A percentile compares a stretch with the other conserved stretches of the same genome.
Conservation (phyloP, 169 alveolate species). For the Plasmodium adleri region DNA sequence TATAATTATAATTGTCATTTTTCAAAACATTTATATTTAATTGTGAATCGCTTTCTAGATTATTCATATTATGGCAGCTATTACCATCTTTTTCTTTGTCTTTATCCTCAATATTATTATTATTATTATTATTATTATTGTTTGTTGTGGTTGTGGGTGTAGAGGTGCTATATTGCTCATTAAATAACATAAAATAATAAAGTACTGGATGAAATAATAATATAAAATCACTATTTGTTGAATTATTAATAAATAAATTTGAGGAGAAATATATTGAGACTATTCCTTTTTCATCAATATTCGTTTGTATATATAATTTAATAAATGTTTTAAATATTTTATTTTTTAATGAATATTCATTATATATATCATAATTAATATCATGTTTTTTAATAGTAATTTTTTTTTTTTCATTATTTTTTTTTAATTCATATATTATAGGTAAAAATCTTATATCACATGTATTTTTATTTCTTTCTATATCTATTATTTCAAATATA, state of each 20-base stretch:
- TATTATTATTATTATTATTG: too few species aligned
- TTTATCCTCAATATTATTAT: too few species aligned
- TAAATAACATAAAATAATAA: slow-evolving; percentile 23
- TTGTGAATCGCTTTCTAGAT: too few species aligned
- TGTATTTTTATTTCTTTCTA: slow-evolving; percentile 47
- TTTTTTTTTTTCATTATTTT: slow-evolving; percentile 28
- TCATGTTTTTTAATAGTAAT: slow-evolving; percentile 54
- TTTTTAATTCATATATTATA: slow-evolving; percentile 49
- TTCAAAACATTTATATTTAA: too few species aligned
- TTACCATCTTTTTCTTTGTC: too few species aligned
- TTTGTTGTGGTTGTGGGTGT: background rate
- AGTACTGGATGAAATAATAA: slow-evolving; percentile 40
- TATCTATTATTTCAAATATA: slow-evolving; percentile 43
- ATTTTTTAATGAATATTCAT: slow-evolving; percentile 41
- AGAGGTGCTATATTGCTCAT: background rate
- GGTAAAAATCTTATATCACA: slow-evolving; percentile 63
- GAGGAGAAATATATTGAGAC: slow-evolving; percentile 62
- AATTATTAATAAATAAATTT: slow-evolving; percentile 34
- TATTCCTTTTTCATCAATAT: slow-evolving; percentile 58
- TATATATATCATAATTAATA: slow-evolving; percentile 33
- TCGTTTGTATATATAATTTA: slow-evolving; percentile 53
- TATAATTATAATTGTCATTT: too few species aligned
- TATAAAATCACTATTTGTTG: slow-evolving; percentile 40
- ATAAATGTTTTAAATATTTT: slow-evolving; percentile 58
- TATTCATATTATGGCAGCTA: too few species aligned